Conservation (phyloP, 2,329 filamentous ascomycete species). For the Phialemonium atrogriseum region DNA sequence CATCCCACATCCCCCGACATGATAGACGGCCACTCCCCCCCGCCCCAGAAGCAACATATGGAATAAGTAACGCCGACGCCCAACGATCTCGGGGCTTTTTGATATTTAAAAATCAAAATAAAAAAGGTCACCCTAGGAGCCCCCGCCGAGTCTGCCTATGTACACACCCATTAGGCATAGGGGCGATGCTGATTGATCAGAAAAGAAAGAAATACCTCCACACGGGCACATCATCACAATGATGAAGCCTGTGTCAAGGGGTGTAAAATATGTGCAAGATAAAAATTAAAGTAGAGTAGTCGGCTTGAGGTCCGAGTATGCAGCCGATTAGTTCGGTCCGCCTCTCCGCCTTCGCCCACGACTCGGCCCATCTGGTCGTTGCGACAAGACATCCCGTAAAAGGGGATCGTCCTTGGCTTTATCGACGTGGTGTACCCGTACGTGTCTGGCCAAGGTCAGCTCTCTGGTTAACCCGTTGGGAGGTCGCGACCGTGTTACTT, state of each 20-base stretch:
- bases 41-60: too few relatives aligned
- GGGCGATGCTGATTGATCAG: too few relatives aligned
- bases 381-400: slow-evolving; percentile 75
- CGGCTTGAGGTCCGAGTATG: background rate
- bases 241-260: background rate
- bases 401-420: slow-evolving; percentile 80
- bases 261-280: background rate
- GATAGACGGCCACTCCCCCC: too few relatives aligned
- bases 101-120: slow-evolving; percentile 1
- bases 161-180: too few relatives aligned
- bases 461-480: background rate
- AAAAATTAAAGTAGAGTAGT: background rate
- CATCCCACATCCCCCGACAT: background rate
- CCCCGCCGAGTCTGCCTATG: background rate
- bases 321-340: slow-evolving; percentile 20
- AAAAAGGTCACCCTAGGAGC: background rate
- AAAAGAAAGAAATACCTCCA: background rate
- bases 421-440: slow-evolving; percentile 84
- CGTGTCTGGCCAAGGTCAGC: slow-evolving; percentile 53
- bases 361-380: slow-evolving; percentile 75
- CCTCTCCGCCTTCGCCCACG: slow-evolving; percentile 69
- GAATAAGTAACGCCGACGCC: too few relatives aligned
- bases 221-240: background rate
- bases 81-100: too few relatives aligned
- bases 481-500: background rate